Conservation (phyloP, 495 filamentous ascomycete genomes). For the Talaromyces trachyspermus region DNA sequence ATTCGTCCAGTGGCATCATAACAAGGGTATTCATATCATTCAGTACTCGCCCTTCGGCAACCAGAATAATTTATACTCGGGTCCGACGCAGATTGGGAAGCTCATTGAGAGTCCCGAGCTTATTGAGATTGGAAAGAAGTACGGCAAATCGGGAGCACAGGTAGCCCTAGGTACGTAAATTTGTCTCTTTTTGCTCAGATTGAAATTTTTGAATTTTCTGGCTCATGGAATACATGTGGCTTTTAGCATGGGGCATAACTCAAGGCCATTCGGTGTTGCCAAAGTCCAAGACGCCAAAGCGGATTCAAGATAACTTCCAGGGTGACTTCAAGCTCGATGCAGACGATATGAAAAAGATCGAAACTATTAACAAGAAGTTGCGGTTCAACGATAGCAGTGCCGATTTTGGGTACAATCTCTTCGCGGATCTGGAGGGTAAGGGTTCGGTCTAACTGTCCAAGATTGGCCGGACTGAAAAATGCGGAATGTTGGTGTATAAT, state of each 20-base stretch:
- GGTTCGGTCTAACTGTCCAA: neutral
- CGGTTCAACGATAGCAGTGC: slow-evolving; percentile 53
- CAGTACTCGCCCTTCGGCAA: slow-evolving; percentile 69
- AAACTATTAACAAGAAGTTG: slow-evolving; percentile 45
- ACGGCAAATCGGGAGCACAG: slow-evolving; percentile 55
- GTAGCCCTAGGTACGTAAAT: slow-evolving; percentile 43
- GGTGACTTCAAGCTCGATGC: slow-evolving; percentile 50
- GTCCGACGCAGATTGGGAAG: slow-evolving; percentile 39
- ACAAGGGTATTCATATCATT: slow-evolving; percentile 52
- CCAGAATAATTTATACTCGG: slow-evolving; percentile 55
- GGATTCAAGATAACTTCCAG: slow-evolving; percentile 51
- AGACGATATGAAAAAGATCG: slow-evolving; percentile 48
- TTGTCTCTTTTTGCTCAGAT: neutral
- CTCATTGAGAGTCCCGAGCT: slow-evolving; percentile 56
- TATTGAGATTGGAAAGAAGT: slow-evolving; percentile 52
- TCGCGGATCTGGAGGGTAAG: slow-evolving; percentile 55
- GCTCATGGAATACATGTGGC: slow-evolving; percentile 30
- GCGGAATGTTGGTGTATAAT: too few relatives aligned
- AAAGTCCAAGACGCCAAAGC: slow-evolving; percentile 50
- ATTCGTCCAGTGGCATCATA: slow-evolving; percentile 48
- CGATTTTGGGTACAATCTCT: slow-evolving; percentile 52
- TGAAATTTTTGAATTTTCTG: slow-evolving; percentile 2
- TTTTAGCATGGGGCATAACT: slow-evolving; percentile 56
- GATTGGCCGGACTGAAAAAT: too few relatives aligned
- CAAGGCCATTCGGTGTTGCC: slow-evolving; percentile 58